Conservation (phyloP, 495 filamentous ascomycete genomes). For the Penicillium cinerascens region DNA sequence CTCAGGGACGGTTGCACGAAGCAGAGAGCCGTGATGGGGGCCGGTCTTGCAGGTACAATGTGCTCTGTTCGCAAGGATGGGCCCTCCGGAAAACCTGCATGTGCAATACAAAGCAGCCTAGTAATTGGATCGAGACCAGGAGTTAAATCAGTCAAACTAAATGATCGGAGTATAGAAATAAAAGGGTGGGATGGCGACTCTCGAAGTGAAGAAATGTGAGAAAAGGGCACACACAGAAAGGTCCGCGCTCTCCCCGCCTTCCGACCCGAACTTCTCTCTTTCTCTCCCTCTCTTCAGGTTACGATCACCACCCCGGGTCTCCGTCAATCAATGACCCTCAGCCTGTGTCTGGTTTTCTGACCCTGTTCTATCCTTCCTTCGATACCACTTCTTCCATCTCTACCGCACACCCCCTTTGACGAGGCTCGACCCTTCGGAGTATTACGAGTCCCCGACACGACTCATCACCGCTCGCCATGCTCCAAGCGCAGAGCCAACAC, state of each 20-base stretch:
- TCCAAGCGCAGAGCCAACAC: constrained; percentile 54
- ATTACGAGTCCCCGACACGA: constrained; percentile 32
- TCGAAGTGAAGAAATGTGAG: background rate
- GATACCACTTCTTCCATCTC: background rate
- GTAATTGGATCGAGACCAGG: background rate
- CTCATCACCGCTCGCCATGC: constrained; percentile 42
- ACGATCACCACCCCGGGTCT: constrained; percentile 8
- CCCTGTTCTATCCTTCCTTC: background rate
- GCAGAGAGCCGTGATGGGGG: constrained; percentile 12
- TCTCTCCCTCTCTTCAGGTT: constrained; percentile 18
- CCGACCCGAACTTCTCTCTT: constrained; percentile 26
- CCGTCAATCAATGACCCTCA: constrained; percentile 28
- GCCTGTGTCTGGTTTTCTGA: constrained; percentile 26
- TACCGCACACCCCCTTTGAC: background rate
- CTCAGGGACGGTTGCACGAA: constrained; percentile 8
- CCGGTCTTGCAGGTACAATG: constrained; percentile 23
- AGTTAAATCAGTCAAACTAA: background rate
- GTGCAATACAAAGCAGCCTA: background rate
- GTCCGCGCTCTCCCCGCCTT: constrained; percentile 29
- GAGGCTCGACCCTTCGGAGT: constrained; percentile 28
- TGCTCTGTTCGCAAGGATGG: constrained; percentile 16
- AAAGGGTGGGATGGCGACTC: background rate
- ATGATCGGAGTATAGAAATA: background rate
- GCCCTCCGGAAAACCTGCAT: constrained; percentile 11
- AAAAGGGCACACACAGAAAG: constrained; percentile 17